These are phyloP conservation scores for Arthrobotrys megalospora DNA, from an alignment of 2,329 filamentous ascomycete species.

Conservation along the genomic window DNA sequence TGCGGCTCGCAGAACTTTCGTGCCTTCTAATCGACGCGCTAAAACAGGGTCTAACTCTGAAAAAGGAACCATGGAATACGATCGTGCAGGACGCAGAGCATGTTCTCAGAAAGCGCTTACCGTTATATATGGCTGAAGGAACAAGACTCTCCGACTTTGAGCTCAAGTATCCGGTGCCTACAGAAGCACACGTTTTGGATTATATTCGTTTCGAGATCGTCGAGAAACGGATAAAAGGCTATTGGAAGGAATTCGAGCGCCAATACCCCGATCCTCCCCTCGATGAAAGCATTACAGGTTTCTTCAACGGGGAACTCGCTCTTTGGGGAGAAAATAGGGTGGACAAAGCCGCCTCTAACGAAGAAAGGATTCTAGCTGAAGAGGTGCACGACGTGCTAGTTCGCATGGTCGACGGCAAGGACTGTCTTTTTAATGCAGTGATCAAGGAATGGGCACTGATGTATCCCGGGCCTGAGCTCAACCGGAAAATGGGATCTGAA, in stretches of 20 bases:
- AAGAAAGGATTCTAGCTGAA: neutral
- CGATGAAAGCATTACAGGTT: neutral
- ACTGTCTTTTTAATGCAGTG: neutral
- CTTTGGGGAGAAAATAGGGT: neutral
- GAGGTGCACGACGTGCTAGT: neutral
- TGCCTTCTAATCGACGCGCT: neutral
- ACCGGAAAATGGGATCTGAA: neutral
- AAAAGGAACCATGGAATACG: neutral
- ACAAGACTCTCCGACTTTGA: neutral
- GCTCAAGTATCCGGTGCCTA: neutral
- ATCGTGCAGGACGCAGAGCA: neutral
- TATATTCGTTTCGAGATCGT: neutral
- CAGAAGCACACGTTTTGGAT: neutral
- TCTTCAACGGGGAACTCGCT: neutral
- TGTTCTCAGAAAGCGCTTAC: neutral
- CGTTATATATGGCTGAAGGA: neutral
- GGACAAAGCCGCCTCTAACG: neutral
- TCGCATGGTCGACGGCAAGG: neutral
- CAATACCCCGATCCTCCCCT: neutral
- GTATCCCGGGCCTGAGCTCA: neutral
- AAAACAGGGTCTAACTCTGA: constrained; percentile 7
- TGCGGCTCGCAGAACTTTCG: constrained; percentile 1
- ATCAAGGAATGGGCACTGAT: neutral
- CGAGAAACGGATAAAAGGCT: neutral
- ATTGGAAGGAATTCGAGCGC: neutral